Evolutionary conservation across 2,329 filamentous ascomycete genomes (phyloP).

Genomic region (Fusarium concolor): DNA sequence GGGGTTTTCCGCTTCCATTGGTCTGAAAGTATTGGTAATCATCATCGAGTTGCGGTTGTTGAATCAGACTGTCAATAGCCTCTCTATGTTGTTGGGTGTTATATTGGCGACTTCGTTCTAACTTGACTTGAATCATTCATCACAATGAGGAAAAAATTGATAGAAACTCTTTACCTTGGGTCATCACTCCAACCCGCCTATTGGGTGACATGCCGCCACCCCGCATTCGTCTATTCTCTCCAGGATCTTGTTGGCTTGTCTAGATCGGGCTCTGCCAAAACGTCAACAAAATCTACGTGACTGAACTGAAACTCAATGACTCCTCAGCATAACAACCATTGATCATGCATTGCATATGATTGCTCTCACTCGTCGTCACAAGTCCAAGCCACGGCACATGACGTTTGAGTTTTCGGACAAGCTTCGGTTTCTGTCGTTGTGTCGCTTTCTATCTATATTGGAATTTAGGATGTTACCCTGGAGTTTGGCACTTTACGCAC

Average conservation of each 20-base stretch:
- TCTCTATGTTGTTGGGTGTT: background rate
- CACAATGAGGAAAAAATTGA: background rate
- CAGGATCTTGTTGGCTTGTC: conserved; percentile 38
- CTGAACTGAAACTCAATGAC: conserved; percentile 28
- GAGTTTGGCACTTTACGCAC: background rate
- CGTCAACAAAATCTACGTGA: conserved; percentile 34
- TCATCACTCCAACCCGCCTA: conserved; percentile 7
- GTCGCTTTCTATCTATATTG: conserved; percentile 3
- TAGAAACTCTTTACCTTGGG: background rate
- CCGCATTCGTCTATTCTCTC: conserved; percentile 34
- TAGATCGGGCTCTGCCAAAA: conserved; percentile 28
- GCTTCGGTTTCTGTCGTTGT: conserved; percentile 23
- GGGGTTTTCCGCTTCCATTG: conserved; percentile 1
- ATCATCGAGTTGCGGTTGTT: background rate
- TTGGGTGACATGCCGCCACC: conserved; percentile 37
- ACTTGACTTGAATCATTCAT: conserved; percentile 14
- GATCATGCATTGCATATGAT: background rate
- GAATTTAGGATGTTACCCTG: conserved; percentile 26
- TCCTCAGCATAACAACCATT: conserved; percentile 21
- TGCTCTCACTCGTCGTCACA: conserved; percentile 13
- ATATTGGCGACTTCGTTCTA: background rate
- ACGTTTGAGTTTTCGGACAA: conserved; percentile 21
- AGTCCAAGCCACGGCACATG: conserved; percentile 14
- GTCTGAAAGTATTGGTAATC: conserved; percentile 25
- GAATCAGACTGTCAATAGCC: background rate